A percentile compares a stretch with the other conserved stretches of the same genome.
Conservation (phyloP, 148 eudicot species). For the Gaultheria prostrata region DNA sequence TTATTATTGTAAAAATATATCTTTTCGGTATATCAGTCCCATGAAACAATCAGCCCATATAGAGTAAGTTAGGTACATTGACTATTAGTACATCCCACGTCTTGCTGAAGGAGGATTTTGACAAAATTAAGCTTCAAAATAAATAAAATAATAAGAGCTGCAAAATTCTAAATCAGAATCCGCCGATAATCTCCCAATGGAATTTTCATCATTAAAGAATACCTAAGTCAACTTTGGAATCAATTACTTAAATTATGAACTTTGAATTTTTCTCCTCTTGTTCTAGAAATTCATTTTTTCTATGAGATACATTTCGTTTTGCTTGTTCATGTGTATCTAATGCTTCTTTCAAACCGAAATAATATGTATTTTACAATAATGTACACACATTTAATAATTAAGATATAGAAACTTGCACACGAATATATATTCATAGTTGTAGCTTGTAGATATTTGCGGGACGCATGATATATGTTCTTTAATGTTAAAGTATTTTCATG, state of each 20-base stretch:
- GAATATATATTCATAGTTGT: no score
- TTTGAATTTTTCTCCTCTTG: not conserved
- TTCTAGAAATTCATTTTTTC: conserved; percentile 5
- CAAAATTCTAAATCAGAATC: not conserved
- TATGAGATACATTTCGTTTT: not conserved
- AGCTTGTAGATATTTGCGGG: not conserved
- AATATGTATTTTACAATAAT: not conserved
- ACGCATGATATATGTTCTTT: not conserved
- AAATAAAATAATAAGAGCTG: not conserved
- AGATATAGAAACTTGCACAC: not conserved
- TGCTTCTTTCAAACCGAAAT: not conserved
- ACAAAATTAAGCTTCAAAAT: not conserved
- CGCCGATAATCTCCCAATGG: not conserved
- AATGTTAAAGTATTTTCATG: not conserved
- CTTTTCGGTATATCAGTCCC: not conserved
- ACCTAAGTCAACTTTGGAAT: conserved; percentile 18
- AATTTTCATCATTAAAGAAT: not conserved
- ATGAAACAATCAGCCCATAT: not conserved
- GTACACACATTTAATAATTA: not conserved
- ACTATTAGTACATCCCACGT: not conserved
- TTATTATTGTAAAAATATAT: no score
- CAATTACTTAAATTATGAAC: not conserved
- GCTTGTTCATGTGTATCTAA: not conserved
- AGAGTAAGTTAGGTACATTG: not conserved
- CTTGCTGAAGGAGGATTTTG: not conserved